Percentiles rank a stretch among this genome's conserved stretches.
Conservation (phyloP, 352 stramenopile species). For the Globisporangium spinosum region DNA sequence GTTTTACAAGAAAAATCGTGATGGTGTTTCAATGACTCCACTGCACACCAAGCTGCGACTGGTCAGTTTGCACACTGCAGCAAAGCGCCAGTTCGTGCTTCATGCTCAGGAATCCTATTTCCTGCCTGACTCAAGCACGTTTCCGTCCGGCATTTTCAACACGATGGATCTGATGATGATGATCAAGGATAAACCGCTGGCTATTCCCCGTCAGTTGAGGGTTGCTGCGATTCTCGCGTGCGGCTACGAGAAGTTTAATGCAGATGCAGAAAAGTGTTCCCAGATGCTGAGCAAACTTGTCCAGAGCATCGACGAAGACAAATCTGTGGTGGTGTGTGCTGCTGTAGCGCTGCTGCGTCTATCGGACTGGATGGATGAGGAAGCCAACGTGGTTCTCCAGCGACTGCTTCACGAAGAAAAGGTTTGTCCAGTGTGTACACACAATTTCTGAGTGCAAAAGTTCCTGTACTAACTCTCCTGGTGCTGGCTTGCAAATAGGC, state of each 20-base stretch:
- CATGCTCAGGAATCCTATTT: slow-evolving; percentile 64
- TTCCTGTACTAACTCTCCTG: not conserved
- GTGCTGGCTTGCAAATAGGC: slow-evolving; percentile 25
- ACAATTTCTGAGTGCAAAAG: not conserved
- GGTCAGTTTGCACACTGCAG: slow-evolving; percentile 65
- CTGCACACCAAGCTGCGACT: slow-evolving; percentile 75
- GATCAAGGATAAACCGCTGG: slow-evolving; percentile 61
- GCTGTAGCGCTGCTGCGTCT: slow-evolving; percentile 68
- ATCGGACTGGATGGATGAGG: slow-evolving; percentile 86
- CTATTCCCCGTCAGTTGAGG: slow-evolving; percentile 54
- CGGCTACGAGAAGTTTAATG: slow-evolving; percentile 70
- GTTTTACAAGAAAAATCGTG: slow-evolving; percentile 60
- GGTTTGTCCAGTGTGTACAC: slow-evolving; percentile 18
- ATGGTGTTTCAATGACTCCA: slow-evolving; percentile 40
- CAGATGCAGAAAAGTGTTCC: slow-evolving; percentile 52
- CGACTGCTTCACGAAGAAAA: slow-evolving; percentile 76
- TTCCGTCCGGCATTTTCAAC: slow-evolving; percentile 68
- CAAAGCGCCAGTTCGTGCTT: slow-evolving; percentile 62
- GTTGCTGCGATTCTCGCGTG: slow-evolving; percentile 74
- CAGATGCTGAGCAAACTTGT: slow-evolving; percentile 66
- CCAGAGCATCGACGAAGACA: slow-evolving; percentile 49
- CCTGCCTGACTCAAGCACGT: slow-evolving; percentile 43
- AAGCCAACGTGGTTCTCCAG: slow-evolving; percentile 76
- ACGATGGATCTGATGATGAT: slow-evolving; percentile 85
- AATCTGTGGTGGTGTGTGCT: slow-evolving; percentile 66